Percentiles rank a stretch among this genome's conserved stretches.
phyloP scores from a whole-genome alignment of 768 basidiomycete species.

The Butyriboletus loyo region DNA sequence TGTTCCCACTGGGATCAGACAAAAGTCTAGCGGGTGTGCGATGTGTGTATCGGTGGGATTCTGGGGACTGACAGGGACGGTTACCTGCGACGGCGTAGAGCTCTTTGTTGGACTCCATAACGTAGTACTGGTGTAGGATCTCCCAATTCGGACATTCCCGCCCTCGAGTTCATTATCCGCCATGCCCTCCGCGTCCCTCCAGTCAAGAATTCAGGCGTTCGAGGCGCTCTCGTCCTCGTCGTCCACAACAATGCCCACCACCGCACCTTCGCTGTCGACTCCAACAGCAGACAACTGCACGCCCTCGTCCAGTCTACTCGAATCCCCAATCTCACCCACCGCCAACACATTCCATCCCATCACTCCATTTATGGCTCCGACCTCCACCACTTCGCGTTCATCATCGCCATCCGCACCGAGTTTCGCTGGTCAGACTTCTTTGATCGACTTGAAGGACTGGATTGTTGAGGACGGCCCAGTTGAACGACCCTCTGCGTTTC shows the following conservation, averaged over 20 bases:
- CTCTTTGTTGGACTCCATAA: constrained; percentile 35
- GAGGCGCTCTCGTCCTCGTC: constrained; percentile 47
- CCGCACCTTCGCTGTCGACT: constrained; percentile 5
- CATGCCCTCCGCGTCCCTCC: constrained; percentile 48
- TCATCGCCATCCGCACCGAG: constrained; percentile 47
- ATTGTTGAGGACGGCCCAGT: constrained; percentile 59
- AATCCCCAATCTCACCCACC: constrained; percentile 49
- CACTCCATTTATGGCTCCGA: constrained; percentile 33
- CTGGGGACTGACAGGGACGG: not conserved
- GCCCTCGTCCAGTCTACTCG: constrained; percentile 36
- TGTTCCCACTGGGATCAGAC: constrained; percentile 84
- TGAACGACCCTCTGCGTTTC: constrained; percentile 10
- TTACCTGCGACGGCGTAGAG: constrained; percentile 79
- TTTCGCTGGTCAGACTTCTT: constrained; percentile 48
- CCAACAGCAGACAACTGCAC: not conserved
- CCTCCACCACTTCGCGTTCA: constrained; percentile 32
- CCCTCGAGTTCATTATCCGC: not conserved
- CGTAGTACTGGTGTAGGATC: not conserved
- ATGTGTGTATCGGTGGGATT: not conserved
- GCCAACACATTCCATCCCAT: constrained; percentile 43
- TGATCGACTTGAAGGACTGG: constrained; percentile 75
- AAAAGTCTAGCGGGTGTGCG: constrained; percentile 59
- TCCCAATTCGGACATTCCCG: not conserved
- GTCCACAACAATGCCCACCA: constrained; percentile 16
- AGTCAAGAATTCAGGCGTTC: constrained; percentile 62